Evolutionary conservation across 23 red algal genomes (phyloP).

Genomic region (Chondrus crispus): DNA sequence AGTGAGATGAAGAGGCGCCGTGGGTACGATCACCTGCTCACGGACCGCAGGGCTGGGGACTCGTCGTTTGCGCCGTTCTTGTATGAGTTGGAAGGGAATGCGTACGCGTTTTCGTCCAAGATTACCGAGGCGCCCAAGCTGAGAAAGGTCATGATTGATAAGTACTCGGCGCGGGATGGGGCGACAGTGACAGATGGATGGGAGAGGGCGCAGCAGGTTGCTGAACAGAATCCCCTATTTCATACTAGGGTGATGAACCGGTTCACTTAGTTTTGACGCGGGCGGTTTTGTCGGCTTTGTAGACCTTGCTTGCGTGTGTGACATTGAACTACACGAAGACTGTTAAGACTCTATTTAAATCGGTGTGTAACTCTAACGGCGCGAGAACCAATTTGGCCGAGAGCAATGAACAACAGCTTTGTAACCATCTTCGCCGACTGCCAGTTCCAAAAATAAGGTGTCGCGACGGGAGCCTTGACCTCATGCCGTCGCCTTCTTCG

Average conservation of each 20-base stretch:
- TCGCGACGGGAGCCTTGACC: neutral
- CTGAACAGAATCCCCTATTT: conserved; percentile 46
- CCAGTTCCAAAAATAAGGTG: neutral
- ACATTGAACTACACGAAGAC: too few relatives aligned
- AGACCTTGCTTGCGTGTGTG: too few relatives aligned
- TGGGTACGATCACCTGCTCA: conserved; percentile 40
- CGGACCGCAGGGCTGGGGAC: neutral
- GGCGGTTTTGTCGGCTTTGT: neutral
- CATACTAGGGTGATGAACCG: conserved; percentile 70
- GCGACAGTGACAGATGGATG: neutral
- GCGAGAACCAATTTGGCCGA: too few relatives aligned
- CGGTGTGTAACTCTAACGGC: too few relatives aligned
- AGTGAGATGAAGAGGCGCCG: conserved; percentile 51
- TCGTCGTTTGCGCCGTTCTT: conserved; percentile 51
- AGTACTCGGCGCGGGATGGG: conserved; percentile 6
- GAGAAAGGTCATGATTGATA: conserved; percentile 51
- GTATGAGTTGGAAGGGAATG: conserved; percentile 22
- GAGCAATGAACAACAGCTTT: neutral
- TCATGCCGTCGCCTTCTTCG: conserved; percentile 62
- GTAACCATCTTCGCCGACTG: too few relatives aligned
- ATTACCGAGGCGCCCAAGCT: conserved; percentile 53
- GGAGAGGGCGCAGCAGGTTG: conserved; percentile 31
- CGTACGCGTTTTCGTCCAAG: conserved; percentile 44
- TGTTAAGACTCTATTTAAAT: too few relatives aligned
- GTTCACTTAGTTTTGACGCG: neutral